These are phyloP conservation scores for Secale cereale DNA, from an alignment of 176 grass and related monocot genomes.

Conservation along the genomic window DNA sequence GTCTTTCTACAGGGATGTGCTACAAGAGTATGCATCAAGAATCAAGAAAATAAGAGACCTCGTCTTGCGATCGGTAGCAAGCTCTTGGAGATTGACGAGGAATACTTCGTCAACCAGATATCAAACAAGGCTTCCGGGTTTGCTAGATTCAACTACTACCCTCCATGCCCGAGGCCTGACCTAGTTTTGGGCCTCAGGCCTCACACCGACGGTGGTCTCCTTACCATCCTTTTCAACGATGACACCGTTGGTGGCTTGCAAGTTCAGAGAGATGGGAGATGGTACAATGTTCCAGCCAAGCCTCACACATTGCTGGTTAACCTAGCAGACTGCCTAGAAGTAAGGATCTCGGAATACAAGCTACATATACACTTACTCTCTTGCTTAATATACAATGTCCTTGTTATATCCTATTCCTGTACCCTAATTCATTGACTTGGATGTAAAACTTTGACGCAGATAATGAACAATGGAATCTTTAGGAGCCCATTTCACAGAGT, in stretches of 20 bases:
- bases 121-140: neutral
- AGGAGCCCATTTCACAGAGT: slow-evolving; percentile 45
- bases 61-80: neutral
- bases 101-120: neutral
- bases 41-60: neutral
- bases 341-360: neutral
- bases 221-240: neutral
- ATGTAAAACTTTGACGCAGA: slow-evolving; percentile 27
- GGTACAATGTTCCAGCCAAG: neutral
- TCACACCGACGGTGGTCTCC: neutral
- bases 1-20: neutral
- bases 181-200: neutral
- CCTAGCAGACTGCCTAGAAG: neutral
- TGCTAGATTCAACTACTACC: slow-evolving; percentile 8
- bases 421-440: neutral
- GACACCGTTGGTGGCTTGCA: neutral
- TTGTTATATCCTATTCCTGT: neutral
- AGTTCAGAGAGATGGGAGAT: neutral
- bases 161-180: neutral
- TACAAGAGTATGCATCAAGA: neutral
- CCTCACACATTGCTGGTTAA: neutral
- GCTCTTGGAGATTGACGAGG: neutral
- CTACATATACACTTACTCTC: neutral
- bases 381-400: neutral
- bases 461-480: slow-evolving; percentile 55